Conservation (phyloP, 2,329 filamentous ascomycete species). For the Aspergillus awamori region DNA sequence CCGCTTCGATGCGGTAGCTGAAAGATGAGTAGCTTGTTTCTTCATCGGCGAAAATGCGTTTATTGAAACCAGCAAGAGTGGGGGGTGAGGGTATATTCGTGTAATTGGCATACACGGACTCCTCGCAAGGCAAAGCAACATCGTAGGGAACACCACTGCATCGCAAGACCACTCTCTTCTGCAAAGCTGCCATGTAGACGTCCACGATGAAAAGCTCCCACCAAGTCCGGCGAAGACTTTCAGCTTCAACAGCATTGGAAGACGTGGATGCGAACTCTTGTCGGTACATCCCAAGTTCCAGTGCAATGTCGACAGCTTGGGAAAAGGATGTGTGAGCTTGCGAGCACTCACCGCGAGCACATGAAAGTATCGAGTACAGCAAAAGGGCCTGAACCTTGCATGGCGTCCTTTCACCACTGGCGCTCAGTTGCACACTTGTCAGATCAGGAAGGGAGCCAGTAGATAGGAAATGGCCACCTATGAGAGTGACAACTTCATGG, state of each 20-base stretch:
- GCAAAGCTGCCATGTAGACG: constrained; percentile 75
- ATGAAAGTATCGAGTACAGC: constrained; percentile 40
- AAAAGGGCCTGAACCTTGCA: constrained; percentile 44
- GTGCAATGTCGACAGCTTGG: constrained; percentile 68
- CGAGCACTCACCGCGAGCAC: constrained; percentile 38
- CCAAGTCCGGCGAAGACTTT: constrained; percentile 85
- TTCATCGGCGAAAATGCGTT: constrained; percentile 65
- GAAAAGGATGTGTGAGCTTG: constrained; percentile 51
- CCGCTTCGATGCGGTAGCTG: constrained; percentile 78
- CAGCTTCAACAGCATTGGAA: constrained; percentile 61
- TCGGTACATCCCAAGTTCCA: constrained; percentile 74
- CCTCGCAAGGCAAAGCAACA: constrained; percentile 77
- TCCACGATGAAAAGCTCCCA: constrained; percentile 80
- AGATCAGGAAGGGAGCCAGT: constrained; percentile 25
- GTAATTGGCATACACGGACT: constrained; percentile 55
- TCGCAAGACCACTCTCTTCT: constrained; percentile 52
- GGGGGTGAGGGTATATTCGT: constrained; percentile 62
- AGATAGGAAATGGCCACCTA: constrained; percentile 55
- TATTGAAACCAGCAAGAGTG: constrained; percentile 59
- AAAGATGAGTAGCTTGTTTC: constrained; percentile 73
- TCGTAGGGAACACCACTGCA: constrained; percentile 70
- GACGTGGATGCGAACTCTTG: constrained; percentile 56
- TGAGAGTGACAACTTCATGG: constrained; percentile 54
- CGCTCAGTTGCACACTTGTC: constrained; percentile 9
- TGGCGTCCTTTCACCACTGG: constrained; percentile 25